These are phyloP conservation scores for Penicillium canescens DNA, from an alignment of 495 filamentous ascomycete genomes.

Conservation along the genomic window DNA sequence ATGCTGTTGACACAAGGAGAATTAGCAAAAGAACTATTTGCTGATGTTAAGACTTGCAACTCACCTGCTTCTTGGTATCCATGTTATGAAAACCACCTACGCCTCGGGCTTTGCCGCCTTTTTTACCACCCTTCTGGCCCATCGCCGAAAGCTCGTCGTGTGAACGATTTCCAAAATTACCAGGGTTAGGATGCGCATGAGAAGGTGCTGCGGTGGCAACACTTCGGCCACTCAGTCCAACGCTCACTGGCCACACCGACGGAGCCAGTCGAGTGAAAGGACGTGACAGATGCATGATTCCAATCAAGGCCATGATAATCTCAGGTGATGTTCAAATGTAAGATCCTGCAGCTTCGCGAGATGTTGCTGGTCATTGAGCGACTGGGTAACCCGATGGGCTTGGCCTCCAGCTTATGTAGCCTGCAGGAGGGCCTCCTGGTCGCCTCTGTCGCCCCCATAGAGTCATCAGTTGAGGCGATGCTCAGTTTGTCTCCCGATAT, in stretches of 20 bases:
- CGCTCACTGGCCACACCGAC: background rate
- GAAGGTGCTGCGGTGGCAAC: constrained; percentile 21
- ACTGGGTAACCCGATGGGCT: background rate
- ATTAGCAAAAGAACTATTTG: background rate
- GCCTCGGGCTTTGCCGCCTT: constrained; percentile 27
- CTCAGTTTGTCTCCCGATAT: background rate
- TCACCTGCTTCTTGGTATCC: constrained; percentile 53
- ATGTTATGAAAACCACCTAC: constrained; percentile 31
- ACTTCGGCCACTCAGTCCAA: constrained; percentile 3
- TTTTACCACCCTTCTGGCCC: constrained; percentile 40
- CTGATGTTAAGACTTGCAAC: background rate
- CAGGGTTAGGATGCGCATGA: constrained; percentile 49
- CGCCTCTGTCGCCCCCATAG: background rate
- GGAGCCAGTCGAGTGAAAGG: constrained; percentile 6
- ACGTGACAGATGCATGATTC: background rate
- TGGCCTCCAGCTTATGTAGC: constrained; percentile 1
- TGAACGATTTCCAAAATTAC: constrained; percentile 49
- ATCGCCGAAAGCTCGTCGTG: constrained; percentile 4
- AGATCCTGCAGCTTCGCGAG: background rate
- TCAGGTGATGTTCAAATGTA: background rate
- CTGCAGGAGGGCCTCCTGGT: background rate
- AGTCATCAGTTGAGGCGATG: background rate
- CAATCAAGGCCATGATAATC: background rate
- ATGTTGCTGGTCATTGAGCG: background rate
- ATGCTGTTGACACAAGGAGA: constrained; percentile 19